These are phyloP conservation scores for Talaromyces ruber DNA, from an alignment of 495 filamentous ascomycete species.

Conservation along the genomic window DNA sequence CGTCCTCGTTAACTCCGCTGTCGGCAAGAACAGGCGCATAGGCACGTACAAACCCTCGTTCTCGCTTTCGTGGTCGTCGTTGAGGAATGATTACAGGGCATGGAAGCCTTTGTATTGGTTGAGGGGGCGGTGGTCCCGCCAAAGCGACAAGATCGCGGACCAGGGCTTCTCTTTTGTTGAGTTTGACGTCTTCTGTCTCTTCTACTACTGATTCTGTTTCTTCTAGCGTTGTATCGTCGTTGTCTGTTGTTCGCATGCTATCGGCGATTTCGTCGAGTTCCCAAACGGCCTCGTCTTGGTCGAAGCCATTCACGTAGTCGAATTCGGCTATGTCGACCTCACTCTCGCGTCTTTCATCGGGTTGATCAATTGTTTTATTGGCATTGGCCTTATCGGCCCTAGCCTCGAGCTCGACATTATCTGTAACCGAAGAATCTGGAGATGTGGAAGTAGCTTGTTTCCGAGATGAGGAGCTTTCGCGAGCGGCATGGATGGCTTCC, in stretches of 20 bases:
- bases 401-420: neutral
- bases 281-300: neutral
- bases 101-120: conserved; percentile 8
- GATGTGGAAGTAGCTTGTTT: neutral
- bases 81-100: conserved; percentile 27
- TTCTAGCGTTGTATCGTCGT: neutral
- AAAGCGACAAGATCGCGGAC: conserved; percentile 7
- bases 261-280: neutral
- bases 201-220: too few species aligned
- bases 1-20: conserved; percentile 40
- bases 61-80: conserved; percentile 19
- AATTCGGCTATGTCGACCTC: neutral
- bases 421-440: neutral
- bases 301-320: neutral
- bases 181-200: neutral
- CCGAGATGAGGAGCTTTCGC: neutral
- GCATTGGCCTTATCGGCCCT: neutral
- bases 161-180: neutral
- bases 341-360: neutral
- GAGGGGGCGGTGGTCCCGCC: conserved; percentile 8
- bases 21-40: conserved; percentile 45
- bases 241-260: neutral
- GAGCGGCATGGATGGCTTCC: neutral
- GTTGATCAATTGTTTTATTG: too few species aligned
- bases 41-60: conserved; percentile 24